Evolutionary conservation across 179 eudicot species (phyloP), one percentile per base, ranked within the genome.

Genomic region (Sideroxylon spinosum): DNA sequence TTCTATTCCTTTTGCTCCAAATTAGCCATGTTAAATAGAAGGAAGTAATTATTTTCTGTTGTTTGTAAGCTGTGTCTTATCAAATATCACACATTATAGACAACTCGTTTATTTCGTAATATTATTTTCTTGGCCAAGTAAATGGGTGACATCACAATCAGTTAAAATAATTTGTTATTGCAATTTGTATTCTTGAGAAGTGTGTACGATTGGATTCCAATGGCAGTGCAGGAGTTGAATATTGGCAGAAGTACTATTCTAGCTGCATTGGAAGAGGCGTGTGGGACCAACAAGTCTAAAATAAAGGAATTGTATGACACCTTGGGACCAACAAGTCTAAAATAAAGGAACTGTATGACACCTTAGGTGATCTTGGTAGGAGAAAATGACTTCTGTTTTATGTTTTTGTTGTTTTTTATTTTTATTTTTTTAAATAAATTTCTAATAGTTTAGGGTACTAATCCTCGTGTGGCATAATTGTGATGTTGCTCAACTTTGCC

Each of bases 401-500:
- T 16, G 25, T 12, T 52, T 37, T 52, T 3, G 10, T 52, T 52
- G 16, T 50, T 7, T 46, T 14, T 50, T 65, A 26, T 74, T 7
- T 23, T 78, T 66, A 3, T 37, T 32, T 29, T 48, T 61, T 65
- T 48, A 50, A 26, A 19, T 11, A 20, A 32, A 62, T 63, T 17
- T 56, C 11, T 55, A 12, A 6, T 22, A 46, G 7, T 5, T 73
- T 53, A n/a, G 56, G 44, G 52, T 25, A 5, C 68, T 55, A 19
- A 83, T n/a, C 63, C 37, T 55, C 61, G 11, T 68, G 50, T 75
- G 73, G 79, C 66, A 65, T 78, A 53, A 73, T 94, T 97, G 99
- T 77, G 97, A 96, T 84, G 99, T 96, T 88, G 99, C 99, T 68
- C 97, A 91, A 85, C 92, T 90, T 80, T 96, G 96, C 86, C 94